Evolutionary conservation across 2,329 filamentous ascomycete species (phyloP), one percentile per base, ranked within the genome.

Genomic region (Trichoderma hamatum): DNA sequence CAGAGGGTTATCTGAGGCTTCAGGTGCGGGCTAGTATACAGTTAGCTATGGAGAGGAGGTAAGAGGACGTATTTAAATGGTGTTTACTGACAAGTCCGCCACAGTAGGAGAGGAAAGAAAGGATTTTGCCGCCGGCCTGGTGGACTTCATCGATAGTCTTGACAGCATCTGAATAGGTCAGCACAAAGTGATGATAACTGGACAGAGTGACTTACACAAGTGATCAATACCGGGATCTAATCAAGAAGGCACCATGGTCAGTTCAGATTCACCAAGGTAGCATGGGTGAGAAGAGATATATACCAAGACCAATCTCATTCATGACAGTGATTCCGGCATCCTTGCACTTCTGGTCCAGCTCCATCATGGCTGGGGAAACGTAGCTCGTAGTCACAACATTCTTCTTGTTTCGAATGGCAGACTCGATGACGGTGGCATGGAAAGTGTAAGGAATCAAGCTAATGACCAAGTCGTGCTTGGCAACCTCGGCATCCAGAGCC

Each of bases 381-480:
- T 98, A 98, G 73, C 89, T 93, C 34, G 95, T 97, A 70, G 95
- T 97, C 77, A 98, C 94, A 71, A 98, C 94, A 84, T 98, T 84
- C 87, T 95, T 97, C 92, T 97, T 97, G 76, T 90, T 88, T 76
- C 90, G 88, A 82, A 98, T 97, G 72, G 94, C 95, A 43, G 91
- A 90, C 87, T 97, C 95, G 88, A 97, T 96, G 76, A 97, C 94
- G 68, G 87, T 85, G 56, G 91, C 92, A 81, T 97, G 94, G 87
- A 89, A 93, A 70, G 89, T 96, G 84, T 97, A 98, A 62, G 95
- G 95, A 75, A 98, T 97, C 81, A 98, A 80, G 77, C 84, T 88
- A 79, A 94, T 91, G 78, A 91, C 89, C 13, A 97, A 82, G 78
- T 96, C 92, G 79, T 92, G 86, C 85, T 96, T 89, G 77, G 86